phyloP scores from a whole-genome alignment of 2,329 filamentous ascomycete species.

The Leptographium wingfieldii region DNA sequence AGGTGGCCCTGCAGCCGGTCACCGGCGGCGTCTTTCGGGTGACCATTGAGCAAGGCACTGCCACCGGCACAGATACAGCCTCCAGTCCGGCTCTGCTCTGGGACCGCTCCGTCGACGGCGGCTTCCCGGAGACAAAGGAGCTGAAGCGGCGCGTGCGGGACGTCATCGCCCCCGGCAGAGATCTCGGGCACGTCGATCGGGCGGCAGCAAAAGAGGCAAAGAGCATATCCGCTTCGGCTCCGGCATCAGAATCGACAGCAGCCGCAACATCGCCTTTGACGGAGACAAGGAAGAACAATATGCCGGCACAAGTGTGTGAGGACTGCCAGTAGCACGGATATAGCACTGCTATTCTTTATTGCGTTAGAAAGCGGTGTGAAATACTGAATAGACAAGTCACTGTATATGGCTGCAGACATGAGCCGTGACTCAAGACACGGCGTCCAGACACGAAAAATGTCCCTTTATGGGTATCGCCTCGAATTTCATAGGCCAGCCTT shows the following conservation, averaged over 20 bases:
- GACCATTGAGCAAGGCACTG: constrained; percentile 15
- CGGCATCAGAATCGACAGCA: background rate
- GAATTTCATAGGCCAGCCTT: too few relatives aligned
- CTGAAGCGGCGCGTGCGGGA: constrained; percentile 77
- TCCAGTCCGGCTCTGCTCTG: constrained; percentile 43
- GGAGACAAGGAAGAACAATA: background rate
- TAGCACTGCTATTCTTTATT: background rate
- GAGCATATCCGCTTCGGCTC: background rate
- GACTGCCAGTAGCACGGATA: constrained; percentile 20
- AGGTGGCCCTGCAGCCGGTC: constrained; percentile 74
- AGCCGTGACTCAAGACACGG: too few relatives aligned
- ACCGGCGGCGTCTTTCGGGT: constrained; percentile 79
- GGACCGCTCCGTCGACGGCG: constrained; percentile 77
- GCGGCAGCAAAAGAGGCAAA: constrained; percentile 7
- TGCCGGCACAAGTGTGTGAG: constrained; percentile 18
- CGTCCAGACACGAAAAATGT: background rate
- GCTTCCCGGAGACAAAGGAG: constrained; percentile 90
- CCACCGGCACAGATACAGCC: constrained; percentile 15
- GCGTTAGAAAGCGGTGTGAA: too few relatives aligned
- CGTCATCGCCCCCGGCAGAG: constrained; percentile 62
- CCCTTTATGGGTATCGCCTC: too few relatives aligned
- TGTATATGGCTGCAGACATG: background rate
- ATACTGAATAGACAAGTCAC: background rate
- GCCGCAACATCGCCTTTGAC: background rate
- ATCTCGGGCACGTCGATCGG: constrained; percentile 72